Conservation (phyloP, 331 rosid genomes). For the Malus hybrid region DNA sequence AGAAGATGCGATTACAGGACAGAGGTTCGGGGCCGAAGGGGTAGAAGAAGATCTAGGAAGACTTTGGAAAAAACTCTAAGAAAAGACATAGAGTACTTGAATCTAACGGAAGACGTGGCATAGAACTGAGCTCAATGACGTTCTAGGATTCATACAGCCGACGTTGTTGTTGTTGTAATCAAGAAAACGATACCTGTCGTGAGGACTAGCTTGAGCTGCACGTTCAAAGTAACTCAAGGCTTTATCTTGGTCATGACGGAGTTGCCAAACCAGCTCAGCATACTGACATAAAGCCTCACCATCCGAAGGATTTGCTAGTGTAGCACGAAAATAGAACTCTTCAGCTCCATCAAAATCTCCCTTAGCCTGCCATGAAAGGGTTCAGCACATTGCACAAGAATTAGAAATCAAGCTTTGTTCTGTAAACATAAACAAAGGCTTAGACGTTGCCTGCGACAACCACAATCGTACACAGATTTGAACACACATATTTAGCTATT, state of each 20-base stretch:
- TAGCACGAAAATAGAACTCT: constrained; percentile 60
- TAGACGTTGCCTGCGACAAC: neutral
- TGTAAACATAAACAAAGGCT: neutral
- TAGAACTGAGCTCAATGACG: too few species aligned
- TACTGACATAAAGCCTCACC: constrained; percentile 54
- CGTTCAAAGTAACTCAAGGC: constrained; percentile 59
- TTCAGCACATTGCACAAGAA: neutral
- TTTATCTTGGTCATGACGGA: constrained; percentile 56
- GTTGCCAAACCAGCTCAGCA: constrained; percentile 75
- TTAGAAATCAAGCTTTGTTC: neutral
- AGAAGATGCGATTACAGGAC: too few species aligned
- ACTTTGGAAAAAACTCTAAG: too few species aligned
- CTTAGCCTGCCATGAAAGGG: constrained; percentile 45
- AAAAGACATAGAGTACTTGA: too few species aligned
- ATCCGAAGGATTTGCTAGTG: constrained; percentile 63
- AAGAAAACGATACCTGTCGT: constrained; percentile 49
- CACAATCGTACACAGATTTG: neutral
- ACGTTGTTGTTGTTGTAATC: neutral
- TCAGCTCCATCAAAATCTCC: constrained; percentile 72
- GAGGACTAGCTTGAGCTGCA: constrained; percentile 54
- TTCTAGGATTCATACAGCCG: too few species aligned
- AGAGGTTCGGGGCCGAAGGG: too few species aligned
- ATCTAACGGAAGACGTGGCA: too few species aligned
- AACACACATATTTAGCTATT: neutral
- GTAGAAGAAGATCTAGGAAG: too few species aligned